A percentile compares a stretch with the other conserved stretches of the same genome.
phyloP scores from a whole-genome alignment of 371 early-diverging fungal species.

The Saksenaea vasiformis region DNA sequence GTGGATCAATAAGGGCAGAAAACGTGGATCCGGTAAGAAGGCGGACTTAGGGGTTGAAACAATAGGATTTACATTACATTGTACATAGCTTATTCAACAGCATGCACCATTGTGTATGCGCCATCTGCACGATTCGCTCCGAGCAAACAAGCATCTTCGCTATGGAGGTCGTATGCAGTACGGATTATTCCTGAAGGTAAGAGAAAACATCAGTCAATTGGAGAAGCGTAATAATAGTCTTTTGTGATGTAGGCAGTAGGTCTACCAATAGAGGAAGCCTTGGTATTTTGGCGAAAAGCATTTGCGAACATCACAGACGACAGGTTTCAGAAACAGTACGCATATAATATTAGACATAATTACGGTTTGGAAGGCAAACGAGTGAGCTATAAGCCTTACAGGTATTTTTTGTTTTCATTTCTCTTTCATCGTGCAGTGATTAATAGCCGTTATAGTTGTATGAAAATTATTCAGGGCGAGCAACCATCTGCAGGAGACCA shows the following conservation, averaged over 20 bases:
- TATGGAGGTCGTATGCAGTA: slow-evolving; percentile 92
- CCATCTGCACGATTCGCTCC: slow-evolving; percentile 71
- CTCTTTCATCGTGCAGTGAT: background rate
- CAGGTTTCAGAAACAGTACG: slow-evolving; percentile 89
- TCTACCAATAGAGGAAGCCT: slow-evolving; percentile 87
- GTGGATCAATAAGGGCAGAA: slow-evolving; percentile 61
- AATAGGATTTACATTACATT: background rate
- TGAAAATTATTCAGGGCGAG: slow-evolving; percentile 82
- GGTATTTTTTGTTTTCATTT: slow-evolving; percentile 32
- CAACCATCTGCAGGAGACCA: slow-evolving; percentile 82
- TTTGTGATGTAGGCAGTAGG: slow-evolving; percentile 71
- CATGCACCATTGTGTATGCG: slow-evolving; percentile 96
- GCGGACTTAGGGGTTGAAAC: background rate
- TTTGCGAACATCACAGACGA: slow-evolving; percentile 82
- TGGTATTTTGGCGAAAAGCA: slow-evolving; percentile 87
- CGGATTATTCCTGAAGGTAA: slow-evolving; percentile 89
- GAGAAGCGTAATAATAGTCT: background rate
- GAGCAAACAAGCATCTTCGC: slow-evolving; percentile 78
- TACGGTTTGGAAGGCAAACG: slow-evolving; percentile 99
- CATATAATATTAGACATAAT: slow-evolving; percentile 96
- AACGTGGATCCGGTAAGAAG: slow-evolving; percentile 65
- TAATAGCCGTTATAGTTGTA: slow-evolving; percentile 60
- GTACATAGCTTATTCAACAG: slow-evolving; percentile 45
- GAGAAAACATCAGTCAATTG: background rate
- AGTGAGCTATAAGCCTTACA: slow-evolving; percentile 88